These are phyloP conservation scores for Lactifluus rugatus DNA, from an alignment of 768 basidiomycete species.

Conservation along the genomic window DNA sequence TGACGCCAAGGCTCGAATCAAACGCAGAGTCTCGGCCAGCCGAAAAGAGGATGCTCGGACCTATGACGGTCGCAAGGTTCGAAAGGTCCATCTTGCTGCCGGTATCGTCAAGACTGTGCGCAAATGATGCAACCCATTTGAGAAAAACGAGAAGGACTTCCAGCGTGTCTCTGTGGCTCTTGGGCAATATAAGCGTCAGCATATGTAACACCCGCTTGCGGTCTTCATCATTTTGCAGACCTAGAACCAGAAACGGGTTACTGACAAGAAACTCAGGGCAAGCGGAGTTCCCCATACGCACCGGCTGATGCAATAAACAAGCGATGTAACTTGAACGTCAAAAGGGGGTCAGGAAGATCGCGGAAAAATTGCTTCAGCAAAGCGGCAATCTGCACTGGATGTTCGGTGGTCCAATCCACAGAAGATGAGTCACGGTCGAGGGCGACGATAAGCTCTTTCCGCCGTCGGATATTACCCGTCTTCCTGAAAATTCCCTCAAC, in stretches of 20 bases:
- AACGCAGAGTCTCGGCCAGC: slow-evolving; percentile 74
- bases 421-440: slow-evolving; percentile 90
- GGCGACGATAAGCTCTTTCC: slow-evolving; percentile 84
- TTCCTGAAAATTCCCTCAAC: slow-evolving; percentile 98
- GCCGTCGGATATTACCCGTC: slow-evolving; percentile 91
- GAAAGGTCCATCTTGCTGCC: slow-evolving; percentile 97
- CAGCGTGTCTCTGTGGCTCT: slow-evolving; percentile 92
- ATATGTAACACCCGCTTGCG: slow-evolving; percentile 79
- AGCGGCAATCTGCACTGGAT: slow-evolving; percentile 94
- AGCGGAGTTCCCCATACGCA: slow-evolving; percentile 34
- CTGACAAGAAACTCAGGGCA: background rate
- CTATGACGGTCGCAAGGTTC: slow-evolving; percentile 94
- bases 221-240: slow-evolving; percentile 61
- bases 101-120: slow-evolving; percentile 94
- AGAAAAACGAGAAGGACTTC: slow-evolving; percentile 97
- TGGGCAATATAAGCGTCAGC: slow-evolving; percentile 78
- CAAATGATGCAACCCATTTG: slow-evolving; percentile 99
- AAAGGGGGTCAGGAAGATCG: slow-evolving; percentile 89
- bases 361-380: slow-evolving; percentile 95
- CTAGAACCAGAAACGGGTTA: slow-evolving; percentile 37
- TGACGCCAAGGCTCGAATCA: slow-evolving; percentile 88
- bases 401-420: slow-evolving; percentile 89
- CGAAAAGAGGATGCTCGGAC: slow-evolving; percentile 95
- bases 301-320: slow-evolving; percentile 83
- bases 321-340: slow-evolving; percentile 90